phyloP scores from a whole-genome alignment of 2,329 filamentous ascomycete species.

The Ophiostoma sp. region DNA sequence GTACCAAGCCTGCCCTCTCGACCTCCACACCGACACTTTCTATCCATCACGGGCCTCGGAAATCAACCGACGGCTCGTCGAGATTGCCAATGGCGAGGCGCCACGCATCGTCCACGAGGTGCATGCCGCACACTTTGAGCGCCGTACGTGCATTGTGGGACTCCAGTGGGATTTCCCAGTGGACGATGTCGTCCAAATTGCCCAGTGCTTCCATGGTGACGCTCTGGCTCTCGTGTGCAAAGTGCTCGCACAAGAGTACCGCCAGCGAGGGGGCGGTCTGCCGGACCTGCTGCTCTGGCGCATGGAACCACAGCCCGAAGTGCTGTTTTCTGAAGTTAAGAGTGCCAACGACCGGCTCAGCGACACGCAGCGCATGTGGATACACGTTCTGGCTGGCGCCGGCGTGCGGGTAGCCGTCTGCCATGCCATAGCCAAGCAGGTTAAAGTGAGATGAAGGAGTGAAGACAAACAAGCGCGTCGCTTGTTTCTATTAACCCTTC shows the following conservation, averaged over 20 bases:
- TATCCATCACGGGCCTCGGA: conserved; percentile 82
- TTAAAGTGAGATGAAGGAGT: conserved; percentile 34
- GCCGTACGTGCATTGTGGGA: conserved; percentile 82
- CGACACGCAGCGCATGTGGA: conserved; percentile 95
- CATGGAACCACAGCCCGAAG: conserved; percentile 35
- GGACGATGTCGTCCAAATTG: conserved; percentile 76
- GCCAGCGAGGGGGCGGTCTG: conserved; percentile 79
- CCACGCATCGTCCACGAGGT: conserved; percentile 65
- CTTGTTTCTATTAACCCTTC: neutral
- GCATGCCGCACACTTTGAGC: conserved; percentile 66
- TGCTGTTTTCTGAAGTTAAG: conserved; percentile 77
- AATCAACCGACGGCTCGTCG: conserved; percentile 82
- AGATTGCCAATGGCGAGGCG: conserved; percentile 82
- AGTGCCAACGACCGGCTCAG: conserved; percentile 89
- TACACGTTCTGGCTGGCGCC: conserved; percentile 84
- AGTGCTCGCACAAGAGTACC: conserved; percentile 94
- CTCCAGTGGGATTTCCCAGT: conserved; percentile 87
- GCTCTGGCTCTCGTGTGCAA: conserved; percentile 84
- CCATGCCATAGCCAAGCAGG: conserved; percentile 58
- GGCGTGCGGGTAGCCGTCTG: conserved; percentile 84
- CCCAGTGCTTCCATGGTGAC: conserved; percentile 73
- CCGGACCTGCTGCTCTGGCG: conserved; percentile 93
- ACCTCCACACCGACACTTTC: conserved; percentile 91
- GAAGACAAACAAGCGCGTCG: conserved; percentile 1
- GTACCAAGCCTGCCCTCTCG: conserved; percentile 90